phyloP scores from a whole-genome alignment of 306 rosid genomes.

The Herpetospermum pedunculosum region DNA sequence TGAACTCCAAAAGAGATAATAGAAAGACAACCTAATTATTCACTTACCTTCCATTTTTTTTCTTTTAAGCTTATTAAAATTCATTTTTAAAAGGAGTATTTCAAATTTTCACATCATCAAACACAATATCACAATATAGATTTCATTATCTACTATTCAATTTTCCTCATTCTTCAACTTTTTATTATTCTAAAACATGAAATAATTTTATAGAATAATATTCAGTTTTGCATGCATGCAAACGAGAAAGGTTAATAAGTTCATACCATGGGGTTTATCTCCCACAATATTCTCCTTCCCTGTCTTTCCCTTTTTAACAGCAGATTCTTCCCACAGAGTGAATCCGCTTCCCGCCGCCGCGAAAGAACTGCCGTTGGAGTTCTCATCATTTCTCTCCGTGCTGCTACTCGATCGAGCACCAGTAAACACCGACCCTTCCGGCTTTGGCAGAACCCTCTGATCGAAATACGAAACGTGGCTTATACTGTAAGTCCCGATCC shows the following conservation, averaged over 20 bases:
- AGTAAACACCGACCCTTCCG: constrained; percentile 42
- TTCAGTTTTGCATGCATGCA: neutral
- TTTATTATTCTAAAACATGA: neutral
- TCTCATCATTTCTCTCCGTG: constrained; percentile 55
- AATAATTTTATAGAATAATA: neutral
- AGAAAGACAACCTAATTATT: neutral
- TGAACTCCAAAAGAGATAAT: neutral
- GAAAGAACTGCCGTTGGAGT: constrained; percentile 75
- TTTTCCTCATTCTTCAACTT: neutral
- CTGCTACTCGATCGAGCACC: constrained; percentile 48
- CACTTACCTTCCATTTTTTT: neutral
- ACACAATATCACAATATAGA: neutral
- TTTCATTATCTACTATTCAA: neutral
- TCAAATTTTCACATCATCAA: neutral
- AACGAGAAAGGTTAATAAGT: neutral
- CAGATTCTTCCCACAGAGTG: constrained; percentile 85
- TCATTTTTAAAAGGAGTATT: neutral
- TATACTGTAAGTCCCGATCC: constrained; percentile 91
- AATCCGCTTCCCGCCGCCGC: constrained; percentile 73
- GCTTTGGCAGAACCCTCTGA: constrained; percentile 57
- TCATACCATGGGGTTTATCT: constrained; percentile 7
- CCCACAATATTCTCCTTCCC: constrained; percentile 28
- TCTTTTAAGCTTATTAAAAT: neutral
- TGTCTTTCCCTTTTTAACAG: constrained; percentile 66
- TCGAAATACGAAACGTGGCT: constrained; percentile 60